Evolutionary conservation across 495 filamentous ascomycete genomes (phyloP).

Genomic region (Aspergillus cristatus): DNA sequence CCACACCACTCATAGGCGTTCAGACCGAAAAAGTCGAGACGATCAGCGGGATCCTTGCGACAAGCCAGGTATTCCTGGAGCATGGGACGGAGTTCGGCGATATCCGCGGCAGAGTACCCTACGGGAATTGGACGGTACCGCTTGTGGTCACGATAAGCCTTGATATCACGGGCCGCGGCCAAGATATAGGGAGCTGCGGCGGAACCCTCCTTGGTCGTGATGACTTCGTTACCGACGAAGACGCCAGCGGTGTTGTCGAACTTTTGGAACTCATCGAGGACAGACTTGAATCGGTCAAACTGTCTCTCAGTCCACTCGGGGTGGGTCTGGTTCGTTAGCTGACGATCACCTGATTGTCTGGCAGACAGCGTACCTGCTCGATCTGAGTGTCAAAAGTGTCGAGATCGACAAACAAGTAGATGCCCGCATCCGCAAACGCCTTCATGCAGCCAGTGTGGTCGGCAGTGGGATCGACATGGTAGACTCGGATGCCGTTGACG

Average conservation of each 20-base stretch:
- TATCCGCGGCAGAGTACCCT: slow-evolving; percentile 87
- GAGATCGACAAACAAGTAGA: slow-evolving; percentile 75
- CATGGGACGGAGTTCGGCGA: slow-evolving; percentile 69
- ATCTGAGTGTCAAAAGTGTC: slow-evolving; percentile 79
- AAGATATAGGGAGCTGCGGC: slow-evolving; percentile 72
- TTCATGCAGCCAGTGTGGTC: slow-evolving; percentile 71
- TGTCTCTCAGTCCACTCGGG: slow-evolving; percentile 62
- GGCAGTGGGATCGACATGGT: slow-evolving; percentile 65
- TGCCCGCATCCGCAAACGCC: slow-evolving; percentile 59
- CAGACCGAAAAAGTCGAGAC: slow-evolving; percentile 73
- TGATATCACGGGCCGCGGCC: slow-evolving; percentile 70
- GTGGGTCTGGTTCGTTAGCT: slow-evolving; percentile 10
- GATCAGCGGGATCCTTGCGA: slow-evolving; percentile 54
- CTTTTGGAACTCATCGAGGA: slow-evolving; percentile 69
- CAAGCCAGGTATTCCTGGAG: slow-evolving; percentile 85
- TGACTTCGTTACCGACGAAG: slow-evolving; percentile 82
- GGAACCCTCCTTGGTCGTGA: slow-evolving; percentile 47
- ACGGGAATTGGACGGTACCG: slow-evolving; percentile 76
- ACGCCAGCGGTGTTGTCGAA: slow-evolving; percentile 77
- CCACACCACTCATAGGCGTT: slow-evolving; percentile 89
- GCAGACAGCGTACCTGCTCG: slow-evolving; percentile 49
- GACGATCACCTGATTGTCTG: slow-evolving; percentile 1
- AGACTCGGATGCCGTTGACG: slow-evolving; percentile 79
- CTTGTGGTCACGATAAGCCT: slow-evolving; percentile 68
- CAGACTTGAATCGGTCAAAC: slow-evolving; percentile 53